Base-by-base conservation (phyloP, 2,329 filamentous ascomycete species). In the Helotiales sp. region DNA sequence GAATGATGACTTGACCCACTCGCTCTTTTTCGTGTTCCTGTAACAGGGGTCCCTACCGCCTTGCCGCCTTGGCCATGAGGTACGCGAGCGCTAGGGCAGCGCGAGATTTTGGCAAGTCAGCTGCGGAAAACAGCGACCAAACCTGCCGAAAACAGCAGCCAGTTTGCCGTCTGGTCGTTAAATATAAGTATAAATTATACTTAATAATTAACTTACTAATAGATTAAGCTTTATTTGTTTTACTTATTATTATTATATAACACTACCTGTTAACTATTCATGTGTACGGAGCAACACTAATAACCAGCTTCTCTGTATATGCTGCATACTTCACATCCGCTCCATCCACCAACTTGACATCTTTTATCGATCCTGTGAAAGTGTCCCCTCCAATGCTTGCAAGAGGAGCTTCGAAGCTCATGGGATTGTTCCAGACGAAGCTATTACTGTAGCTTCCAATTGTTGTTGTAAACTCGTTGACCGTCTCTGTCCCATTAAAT, bases 361-460 rank as follows among this genome's bases (percentile, higher is more conserved):
- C 53, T 34, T 58, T 65, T 30, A 67, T 59, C 38, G 53, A 31
- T 5, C 64, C 64, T 36, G 61, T 52, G 54, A 66, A 66, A 3
- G 15, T 50, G 47, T 57, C 58, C 12, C 63, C 64, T 3, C 64
- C 64, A 38, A 67, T 66, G 13, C 25, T 57, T 6, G 47, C 42
- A 34, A 67, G 36, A 5, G 64, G 66, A 1, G 65, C 66, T 46
- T 66, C 61, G 49, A 67, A 64, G 6, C 59, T 60, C 54, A 68
- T 67, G 5, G 59, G 58, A 54, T 63, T 59, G 42, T 52, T 56
- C 60, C 62, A 67, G 4, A 64, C 49, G 44, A 63, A 65, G 15
- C 55, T 58, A 38, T 67, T 61, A 5, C 38, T 57, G 31, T 62
- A 54, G 29, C 52, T 34, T 1, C 66, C 65, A 22, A 67, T 44